Conservation (phyloP, 495 filamentous ascomycete genomes). For the Pyrenula aspistea region DNA sequence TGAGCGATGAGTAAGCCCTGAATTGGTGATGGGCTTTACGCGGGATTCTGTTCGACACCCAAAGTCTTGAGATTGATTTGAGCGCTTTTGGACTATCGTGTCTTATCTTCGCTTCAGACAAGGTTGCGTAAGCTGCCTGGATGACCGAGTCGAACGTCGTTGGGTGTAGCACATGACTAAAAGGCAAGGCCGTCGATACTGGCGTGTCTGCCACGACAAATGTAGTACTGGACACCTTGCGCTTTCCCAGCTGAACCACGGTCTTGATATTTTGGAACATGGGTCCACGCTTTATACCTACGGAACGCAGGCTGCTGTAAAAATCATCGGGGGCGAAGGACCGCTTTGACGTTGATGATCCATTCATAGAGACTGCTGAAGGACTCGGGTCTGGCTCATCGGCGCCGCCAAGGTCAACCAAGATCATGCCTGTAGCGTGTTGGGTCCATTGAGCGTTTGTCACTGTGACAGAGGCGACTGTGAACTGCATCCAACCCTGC, state of each 20-base stretch:
- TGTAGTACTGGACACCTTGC: not conserved
- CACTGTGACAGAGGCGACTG: constrained; percentile 18
- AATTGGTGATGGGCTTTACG: not conserved
- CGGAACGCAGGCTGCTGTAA: constrained; percentile 11
- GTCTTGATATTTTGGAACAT: constrained; percentile 13
- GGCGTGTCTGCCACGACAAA: not conserved
- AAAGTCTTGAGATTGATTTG: not conserved
- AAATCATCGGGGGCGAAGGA: constrained; percentile 3
- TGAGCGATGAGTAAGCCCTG: not conserved
- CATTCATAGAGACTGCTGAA: not conserved
- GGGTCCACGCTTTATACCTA: constrained; percentile 13
- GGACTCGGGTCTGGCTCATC: not conserved
- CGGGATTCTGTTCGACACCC: not conserved
- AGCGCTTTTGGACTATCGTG: not conserved
- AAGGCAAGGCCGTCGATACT: not conserved
- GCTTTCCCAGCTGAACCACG: not conserved
- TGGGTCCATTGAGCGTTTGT: constrained; percentile 17
- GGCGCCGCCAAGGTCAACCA: not conserved
- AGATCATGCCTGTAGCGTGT: not conserved
- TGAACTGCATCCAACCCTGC: constrained; percentile 8
- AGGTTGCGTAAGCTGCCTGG: not conserved
- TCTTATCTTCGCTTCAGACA: not conserved
- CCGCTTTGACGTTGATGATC: not conserved
- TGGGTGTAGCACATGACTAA: constrained; percentile 9
- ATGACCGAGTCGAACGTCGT: constrained; percentile 2